phyloP scores from a whole-genome alignment of 176 grass and related monocot species.

The Oryza glumipatula region DNA sequence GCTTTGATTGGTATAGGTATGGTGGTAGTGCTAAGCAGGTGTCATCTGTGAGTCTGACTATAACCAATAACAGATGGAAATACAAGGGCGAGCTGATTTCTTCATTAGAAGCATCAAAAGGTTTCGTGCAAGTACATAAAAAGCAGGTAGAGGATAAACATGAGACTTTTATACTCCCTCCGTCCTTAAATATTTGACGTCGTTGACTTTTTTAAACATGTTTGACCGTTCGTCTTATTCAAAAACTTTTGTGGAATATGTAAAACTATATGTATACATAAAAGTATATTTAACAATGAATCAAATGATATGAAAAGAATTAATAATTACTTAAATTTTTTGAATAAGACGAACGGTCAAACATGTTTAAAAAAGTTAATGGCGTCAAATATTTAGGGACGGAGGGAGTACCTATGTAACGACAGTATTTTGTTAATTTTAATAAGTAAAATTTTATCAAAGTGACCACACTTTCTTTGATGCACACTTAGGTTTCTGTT shows the following conservation, averaged over 20 bases:
- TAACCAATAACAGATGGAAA: slow-evolving; percentile 10
- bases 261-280: too few relatives aligned
- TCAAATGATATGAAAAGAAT: too few relatives aligned
- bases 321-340: too few relatives aligned
- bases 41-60: neutral
- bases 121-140: neutral
- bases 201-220: too few relatives aligned
- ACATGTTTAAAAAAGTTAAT: too few relatives aligned
- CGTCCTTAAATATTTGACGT: too few relatives aligned
- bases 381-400: too few relatives aligned
- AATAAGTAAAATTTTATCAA: slow-evolving; percentile 6
- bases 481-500: neutral
- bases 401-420: neutral
- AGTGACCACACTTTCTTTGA: neutral
- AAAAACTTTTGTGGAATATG: too few relatives aligned
- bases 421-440: neutral
- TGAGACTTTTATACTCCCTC: neutral
- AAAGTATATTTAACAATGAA: too few relatives aligned
- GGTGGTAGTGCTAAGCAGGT: neutral
- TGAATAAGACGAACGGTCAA: too few relatives aligned
- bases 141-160: neutral
- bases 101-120: slow-evolving; percentile 7
- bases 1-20: neutral
- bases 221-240: too few relatives aligned
- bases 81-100: neutral